Evolutionary conservation across 257 asterid genomes (phyloP).

Genomic region (Nemophila menziesii): DNA sequence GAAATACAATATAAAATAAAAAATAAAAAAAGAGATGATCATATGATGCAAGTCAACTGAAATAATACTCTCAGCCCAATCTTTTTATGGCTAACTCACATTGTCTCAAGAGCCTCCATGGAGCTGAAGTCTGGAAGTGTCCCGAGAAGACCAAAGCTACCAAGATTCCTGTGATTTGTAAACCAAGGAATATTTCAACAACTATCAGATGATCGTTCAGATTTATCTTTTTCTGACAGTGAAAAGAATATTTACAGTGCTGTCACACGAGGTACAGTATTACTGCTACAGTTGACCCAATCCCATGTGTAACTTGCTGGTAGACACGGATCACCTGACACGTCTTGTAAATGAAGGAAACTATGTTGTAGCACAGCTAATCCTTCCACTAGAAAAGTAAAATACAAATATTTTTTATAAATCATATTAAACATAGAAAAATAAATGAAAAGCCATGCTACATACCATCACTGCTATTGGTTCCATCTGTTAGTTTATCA

Average conservation of each 20-base stretch:
- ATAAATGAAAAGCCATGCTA: too few species aligned
- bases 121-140: constrained; percentile 29
- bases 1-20: neutral
- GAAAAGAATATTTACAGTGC: constrained; percentile 28
- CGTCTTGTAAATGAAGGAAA: constrained; percentile 23
- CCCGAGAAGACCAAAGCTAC: constrained; percentile 20
- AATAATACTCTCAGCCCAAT: too few species aligned
- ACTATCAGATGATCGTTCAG: neutral
- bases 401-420: too few species aligned
- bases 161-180: constrained; percentile 18
- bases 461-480: constrained; percentile 35
- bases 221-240: neutral
- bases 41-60: too few species aligned
- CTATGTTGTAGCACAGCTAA: constrained; percentile 23
- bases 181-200: neutral
- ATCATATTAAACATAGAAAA: too few species aligned
- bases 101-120: constrained; percentile 41
- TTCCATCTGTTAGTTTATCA: constrained; percentile 19
- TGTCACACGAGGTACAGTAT: constrained; percentile 52
- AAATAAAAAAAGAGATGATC: too few species aligned
- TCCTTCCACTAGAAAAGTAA: constrained; percentile 25
- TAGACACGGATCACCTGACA: constrained; percentile 71
- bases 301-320: constrained; percentile 56
- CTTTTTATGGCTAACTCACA: too few species aligned
- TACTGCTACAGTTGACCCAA: constrained; percentile 46